phyloP scores from a whole-genome alignment of 768 basidiomycete genomes.

The Udeniomyces megalosporus region DNA sequence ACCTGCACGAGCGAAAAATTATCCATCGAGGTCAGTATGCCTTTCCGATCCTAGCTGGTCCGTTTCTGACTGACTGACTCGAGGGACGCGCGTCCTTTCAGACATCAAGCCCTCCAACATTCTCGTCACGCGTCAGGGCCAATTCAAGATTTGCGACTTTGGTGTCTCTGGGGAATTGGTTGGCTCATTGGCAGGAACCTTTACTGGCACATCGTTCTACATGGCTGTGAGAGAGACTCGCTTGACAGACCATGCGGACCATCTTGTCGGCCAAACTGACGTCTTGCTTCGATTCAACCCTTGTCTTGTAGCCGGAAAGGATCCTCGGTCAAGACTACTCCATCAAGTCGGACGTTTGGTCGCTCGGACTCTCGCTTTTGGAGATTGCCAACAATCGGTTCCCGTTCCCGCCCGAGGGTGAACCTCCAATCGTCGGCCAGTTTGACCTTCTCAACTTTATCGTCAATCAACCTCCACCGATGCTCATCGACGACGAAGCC shows the following conservation, averaged over 20 bases:
- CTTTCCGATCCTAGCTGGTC: too few relatives aligned
- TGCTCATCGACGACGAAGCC: conserved; percentile 7
- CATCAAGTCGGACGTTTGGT: conserved; percentile 33
- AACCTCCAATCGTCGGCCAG: conserved; percentile 16
- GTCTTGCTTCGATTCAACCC: neutral
- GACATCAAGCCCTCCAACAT: conserved; percentile 34
- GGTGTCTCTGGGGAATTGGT: conserved; percentile 31
- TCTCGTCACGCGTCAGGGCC: conserved; percentile 25
- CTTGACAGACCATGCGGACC: too few relatives aligned
- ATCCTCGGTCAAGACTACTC: conserved; percentile 29
- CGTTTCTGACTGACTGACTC: too few relatives aligned
- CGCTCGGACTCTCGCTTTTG: conserved; percentile 29
- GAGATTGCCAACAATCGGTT: conserved; percentile 31
- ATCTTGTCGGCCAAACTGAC: neutral
- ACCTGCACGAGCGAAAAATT: conserved; percentile 29
- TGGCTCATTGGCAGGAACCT: conserved; percentile 29
- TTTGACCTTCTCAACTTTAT: conserved; percentile 17
- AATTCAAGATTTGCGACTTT: conserved; percentile 32
- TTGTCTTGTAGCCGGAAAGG: conserved; percentile 26
- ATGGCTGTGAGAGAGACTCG: conserved; percentile 34
- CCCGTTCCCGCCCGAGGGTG: conserved; percentile 31
- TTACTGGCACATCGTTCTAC: conserved; percentile 31
- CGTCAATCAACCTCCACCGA: conserved; percentile 13
- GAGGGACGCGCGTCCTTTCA: too few relatives aligned
- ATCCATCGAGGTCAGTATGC: conserved; percentile 26